These are phyloP conservation scores for Lindgomyces ingoldianus DNA, from an alignment of 495 filamentous ascomycete genomes.

Conservation along the genomic window DNA sequence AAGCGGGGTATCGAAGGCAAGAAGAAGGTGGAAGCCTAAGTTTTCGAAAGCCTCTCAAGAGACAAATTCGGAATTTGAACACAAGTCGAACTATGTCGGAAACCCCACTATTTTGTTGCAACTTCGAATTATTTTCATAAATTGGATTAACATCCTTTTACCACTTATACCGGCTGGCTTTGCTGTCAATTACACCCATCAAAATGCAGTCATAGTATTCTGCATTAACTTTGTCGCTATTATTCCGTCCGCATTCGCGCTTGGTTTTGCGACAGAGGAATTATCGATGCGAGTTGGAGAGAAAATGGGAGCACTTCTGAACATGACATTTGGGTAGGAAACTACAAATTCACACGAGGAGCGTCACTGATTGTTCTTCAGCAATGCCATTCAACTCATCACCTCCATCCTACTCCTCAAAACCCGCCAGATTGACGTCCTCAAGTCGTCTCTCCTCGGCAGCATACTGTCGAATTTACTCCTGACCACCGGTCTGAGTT, in stretches of 20 bases:
- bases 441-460: slow-evolving; percentile 28
- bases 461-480: slow-evolving; percentile 28
- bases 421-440: slow-evolving; percentile 14
- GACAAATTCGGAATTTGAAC: too few species aligned
- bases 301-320: neutral
- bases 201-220: slow-evolving; percentile 13
- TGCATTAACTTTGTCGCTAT: slow-evolving; percentile 31
- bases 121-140: neutral
- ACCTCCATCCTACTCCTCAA: slow-evolving; percentile 29
- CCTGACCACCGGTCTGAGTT: neutral
- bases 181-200: slow-evolving; percentile 28
- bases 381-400: slow-evolving; percentile 33
- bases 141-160: slow-evolving; percentile 12
- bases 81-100: too few species aligned
- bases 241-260: neutral
- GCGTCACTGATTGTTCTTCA: neutral
- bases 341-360: neutral
- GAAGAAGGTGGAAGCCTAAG: too few species aligned
- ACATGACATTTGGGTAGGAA: slow-evolving; percentile 13
- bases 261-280: neutral
- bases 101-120: too few species aligned
- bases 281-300: neutral
- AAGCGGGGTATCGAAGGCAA: too few species aligned
- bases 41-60: too few species aligned
- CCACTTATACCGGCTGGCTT: slow-evolving; percentile 25